A percentile compares a stretch with the other conserved stretches of the same genome.
Conservation (phyloP, 768 basidiomycete species). For the Hygrophoropsis aurantiaca region DNA sequence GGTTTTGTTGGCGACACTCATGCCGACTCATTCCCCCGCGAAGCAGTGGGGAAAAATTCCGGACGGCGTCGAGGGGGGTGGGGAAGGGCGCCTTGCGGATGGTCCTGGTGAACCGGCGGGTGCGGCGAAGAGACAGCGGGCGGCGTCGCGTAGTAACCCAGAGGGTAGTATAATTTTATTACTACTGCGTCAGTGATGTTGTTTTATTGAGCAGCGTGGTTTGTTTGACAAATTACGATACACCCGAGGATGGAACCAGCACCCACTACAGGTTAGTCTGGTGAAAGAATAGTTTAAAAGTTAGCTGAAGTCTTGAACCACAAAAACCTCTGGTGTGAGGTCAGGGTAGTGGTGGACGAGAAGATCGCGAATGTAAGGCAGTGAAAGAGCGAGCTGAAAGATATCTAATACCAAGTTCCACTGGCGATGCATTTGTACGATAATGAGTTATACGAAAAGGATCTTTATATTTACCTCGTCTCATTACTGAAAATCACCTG, state of each 20-base stretch:
- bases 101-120: slow-evolving; percentile 15
- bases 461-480: too few relatives aligned
- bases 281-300: not conserved
- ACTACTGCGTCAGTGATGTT: not conserved
- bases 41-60: slow-evolving; percentile 16
- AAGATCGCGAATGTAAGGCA: too few relatives aligned
- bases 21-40: slow-evolving; percentile 20
- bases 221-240: slow-evolving; percentile 12
- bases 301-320: not conserved
- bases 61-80: slow-evolving; percentile 23
- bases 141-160: slow-evolving; percentile 23
- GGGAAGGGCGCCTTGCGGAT: slow-evolving; percentile 12
- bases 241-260: slow-evolving; percentile 10
- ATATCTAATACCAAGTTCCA: too few relatives aligned
- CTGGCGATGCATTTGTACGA: too few relatives aligned
- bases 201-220: not conserved
- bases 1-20: slow-evolving; percentile 27
- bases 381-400: too few relatives aligned
- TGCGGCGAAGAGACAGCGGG: slow-evolving; percentile 28
- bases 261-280: slow-evolving; percentile 5
- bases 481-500: too few relatives aligned
- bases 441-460: too few relatives aligned
- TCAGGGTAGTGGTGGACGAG: too few relatives aligned
- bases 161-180: slow-evolving; percentile 9
- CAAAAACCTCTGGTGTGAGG: not conserved